A percentile compares a stretch with the other conserved stretches of the same genome.
Evolutionary conservation across 2,329 filamentous ascomycete genomes (phyloP).

Genomic region (Arthrinium phaeospermum): DNA sequence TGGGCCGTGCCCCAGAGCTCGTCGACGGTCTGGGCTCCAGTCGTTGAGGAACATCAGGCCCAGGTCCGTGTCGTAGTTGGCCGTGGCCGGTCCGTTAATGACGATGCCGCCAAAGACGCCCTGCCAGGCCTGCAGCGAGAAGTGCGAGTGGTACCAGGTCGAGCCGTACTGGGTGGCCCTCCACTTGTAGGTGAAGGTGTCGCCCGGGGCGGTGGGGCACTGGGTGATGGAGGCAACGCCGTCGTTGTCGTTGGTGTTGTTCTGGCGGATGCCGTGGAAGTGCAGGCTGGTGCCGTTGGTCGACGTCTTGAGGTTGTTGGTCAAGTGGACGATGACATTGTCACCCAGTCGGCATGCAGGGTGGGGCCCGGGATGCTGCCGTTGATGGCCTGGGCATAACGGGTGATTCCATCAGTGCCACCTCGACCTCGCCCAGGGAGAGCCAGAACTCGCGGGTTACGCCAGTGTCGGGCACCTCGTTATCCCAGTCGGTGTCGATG

Average conservation of each 20-base stretch:
- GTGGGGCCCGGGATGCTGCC: conserved; percentile 36
- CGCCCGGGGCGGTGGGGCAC: conserved; percentile 57
- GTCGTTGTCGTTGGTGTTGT: conserved; percentile 59
- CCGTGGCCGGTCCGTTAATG: conserved; percentile 64
- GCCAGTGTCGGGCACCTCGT: conserved; percentile 41
- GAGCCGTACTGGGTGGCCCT: conserved; percentile 59
- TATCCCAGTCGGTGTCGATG: conserved; percentile 41
- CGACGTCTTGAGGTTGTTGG: conserved; percentile 51
- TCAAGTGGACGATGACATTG: conserved; percentile 56
- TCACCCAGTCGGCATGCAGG: conserved; percentile 53
- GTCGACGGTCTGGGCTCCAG: conserved; percentile 54
- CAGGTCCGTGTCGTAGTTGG: conserved; percentile 68
- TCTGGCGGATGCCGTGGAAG: conserved; percentile 67
- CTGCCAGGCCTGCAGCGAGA: conserved; percentile 53
- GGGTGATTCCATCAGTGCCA: conserved; percentile 41
- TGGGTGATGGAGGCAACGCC: conserved; percentile 59
- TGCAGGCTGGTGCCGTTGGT: conserved; percentile 67
- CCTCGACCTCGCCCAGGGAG: conserved; percentile 31
- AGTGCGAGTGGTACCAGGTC: conserved; percentile 68
- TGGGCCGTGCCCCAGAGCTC: conserved; percentile 39
- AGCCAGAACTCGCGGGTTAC: conserved; percentile 44
- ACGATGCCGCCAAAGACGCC: conserved; percentile 66
- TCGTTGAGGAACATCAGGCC: conserved; percentile 64
- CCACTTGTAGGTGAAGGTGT: conserved; percentile 62
- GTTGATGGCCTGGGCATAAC: conserved; percentile 46